A percentile compares a stretch with the other conserved stretches of the same genome.
Conservation (phyloP, 2,329 filamentous ascomycete genomes). For the Spiromastix sp. region DNA sequence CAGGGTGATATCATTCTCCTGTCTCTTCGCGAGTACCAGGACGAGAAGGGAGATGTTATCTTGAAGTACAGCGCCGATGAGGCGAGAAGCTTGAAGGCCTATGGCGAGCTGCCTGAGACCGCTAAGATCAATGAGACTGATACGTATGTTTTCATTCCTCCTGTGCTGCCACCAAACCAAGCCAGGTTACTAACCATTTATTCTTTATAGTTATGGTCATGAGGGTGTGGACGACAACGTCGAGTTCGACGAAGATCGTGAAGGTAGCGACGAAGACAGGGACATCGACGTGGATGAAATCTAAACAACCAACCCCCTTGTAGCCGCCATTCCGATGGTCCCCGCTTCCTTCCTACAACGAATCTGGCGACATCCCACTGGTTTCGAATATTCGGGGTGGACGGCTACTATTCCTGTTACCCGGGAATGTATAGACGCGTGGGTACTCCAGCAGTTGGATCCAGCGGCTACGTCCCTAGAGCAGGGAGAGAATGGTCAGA, state of each 20-base stretch:
- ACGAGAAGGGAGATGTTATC: slow-evolving; percentile 87
- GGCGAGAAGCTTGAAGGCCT: slow-evolving; percentile 88
- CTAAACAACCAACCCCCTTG: slow-evolving; percentile 38
- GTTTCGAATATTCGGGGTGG: slow-evolving; percentile 5
- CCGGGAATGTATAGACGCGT: too few relatives aligned
- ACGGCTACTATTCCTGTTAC: too few relatives aligned
- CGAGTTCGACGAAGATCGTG: slow-evolving; percentile 93
- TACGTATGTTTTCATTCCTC: slow-evolving; percentile 52
- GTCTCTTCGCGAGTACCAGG: slow-evolving; percentile 83
- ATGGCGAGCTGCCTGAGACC: slow-evolving; percentile 91
- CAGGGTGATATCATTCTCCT: slow-evolving; percentile 89
- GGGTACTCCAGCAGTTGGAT: too few relatives aligned
- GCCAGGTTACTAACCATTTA: slow-evolving; percentile 5
- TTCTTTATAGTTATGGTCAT: slow-evolving; percentile 47
- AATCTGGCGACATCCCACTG: neutral
- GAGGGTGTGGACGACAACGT: slow-evolving; percentile 95
- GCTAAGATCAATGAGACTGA: slow-evolving; percentile 99
- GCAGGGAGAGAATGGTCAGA: too few relatives aligned
- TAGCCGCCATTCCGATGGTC: neutral
- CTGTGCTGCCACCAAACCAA: too few relatives aligned
- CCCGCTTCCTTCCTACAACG: neutral
- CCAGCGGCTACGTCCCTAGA: too few relatives aligned
- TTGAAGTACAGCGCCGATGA: slow-evolving; percentile 95
- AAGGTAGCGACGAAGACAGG: slow-evolving; percentile 55
- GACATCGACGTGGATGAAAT: slow-evolving; percentile 96